These are phyloP conservation scores for Coleophoma crateriformis DNA, from an alignment of 2,329 filamentous ascomycete species.

Conservation along the genomic window DNA sequence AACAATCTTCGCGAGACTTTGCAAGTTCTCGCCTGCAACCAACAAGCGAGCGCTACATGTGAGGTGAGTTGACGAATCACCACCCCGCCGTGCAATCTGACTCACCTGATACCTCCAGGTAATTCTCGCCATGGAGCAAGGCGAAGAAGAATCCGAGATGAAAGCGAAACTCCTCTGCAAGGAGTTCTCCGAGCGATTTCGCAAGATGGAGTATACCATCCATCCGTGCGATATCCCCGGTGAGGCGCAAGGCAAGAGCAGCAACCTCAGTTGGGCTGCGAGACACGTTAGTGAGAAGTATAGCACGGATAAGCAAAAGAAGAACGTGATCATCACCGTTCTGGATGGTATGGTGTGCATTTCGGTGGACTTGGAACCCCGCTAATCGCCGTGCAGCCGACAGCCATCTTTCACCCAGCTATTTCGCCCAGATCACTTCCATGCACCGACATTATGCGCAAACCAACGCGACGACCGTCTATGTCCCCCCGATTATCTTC, in stretches of 20 bases:
- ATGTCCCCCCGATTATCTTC: slow-evolving; percentile 67
- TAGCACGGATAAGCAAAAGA: slow-evolving; percentile 38
- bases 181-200: slow-evolving; percentile 59
- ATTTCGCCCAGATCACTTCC: slow-evolving; percentile 58
- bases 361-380: background rate
- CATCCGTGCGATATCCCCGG: slow-evolving; percentile 61
- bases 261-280: slow-evolving; percentile 68
- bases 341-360: slow-evolving; percentile 57
- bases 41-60: slow-evolving; percentile 56
- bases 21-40: slow-evolving; percentile 62
- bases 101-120: slow-evolving; percentile 38
- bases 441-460: slow-evolving; percentile 57
- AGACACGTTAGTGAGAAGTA: slow-evolving; percentile 60
- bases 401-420: slow-evolving; percentile 63
- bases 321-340: slow-evolving; percentile 62
- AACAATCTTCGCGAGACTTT: slow-evolving; percentile 64
- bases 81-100: background rate
- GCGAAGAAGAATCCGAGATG: slow-evolving; percentile 52
- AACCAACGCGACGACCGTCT: slow-evolving; percentile 57
- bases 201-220: slow-evolving; percentile 60
- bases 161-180: slow-evolving; percentile 60
- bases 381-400: slow-evolving; percentile 44
- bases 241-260: slow-evolving; percentile 69
- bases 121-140: slow-evolving; percentile 68
- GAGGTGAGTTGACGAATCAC: slow-evolving; percentile 49